Base-by-base conservation (phyloP, 371 early-diverging fungal species). In the Zancudomyces culisetae region DNA sequence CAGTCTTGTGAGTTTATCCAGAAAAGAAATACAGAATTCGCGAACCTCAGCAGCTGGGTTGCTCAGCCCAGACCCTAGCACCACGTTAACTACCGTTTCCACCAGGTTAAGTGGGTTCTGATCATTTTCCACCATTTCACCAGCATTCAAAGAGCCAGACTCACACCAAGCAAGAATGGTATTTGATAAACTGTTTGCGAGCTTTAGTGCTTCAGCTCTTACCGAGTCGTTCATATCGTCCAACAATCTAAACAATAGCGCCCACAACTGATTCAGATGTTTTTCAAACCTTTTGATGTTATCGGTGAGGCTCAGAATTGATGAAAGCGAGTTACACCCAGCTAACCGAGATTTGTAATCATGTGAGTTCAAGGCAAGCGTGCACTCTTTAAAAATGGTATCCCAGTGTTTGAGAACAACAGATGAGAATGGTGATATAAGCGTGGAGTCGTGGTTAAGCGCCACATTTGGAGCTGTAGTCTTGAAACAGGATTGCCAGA, bases 171-270 rank as follows among this genome's bases (percentile, higher is more conserved):
- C 73, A 2, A 91, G 78, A 0, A 91, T 92, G 39, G 86, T 62
- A 13, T 74, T 74, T 1, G 85, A 83, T 53, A 92, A 57, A 0
- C 79, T 71, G 46, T 81, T 78, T 66, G 87, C 86, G 4, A 85
- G 73, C 54, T 74, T 71, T 15, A 88, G 81, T 1, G 85, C 93
- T 0, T 91, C 84, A 40, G 73, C 65, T 2, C 93, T 74, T 2
- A 94, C 95, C 42, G 81, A 84, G 57, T 87, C 90, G 58, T 91
- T 90, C 58, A 94, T 88, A 53, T 94, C 95, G 59, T 94, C 95
- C 49, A 94, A 58, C 12, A 81, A 79, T 24, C 90, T 68, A 73
- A 94, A 92, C 22, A 77, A 74, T 85, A 88, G 86, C 26, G 66
- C 72, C 95, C 95, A 94, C 19, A 87, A 60, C 1, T 71, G 66